Conservation (phyloP, 2,329 filamentous ascomycete species). For the Dactylonectria macrodidyma region DNA sequence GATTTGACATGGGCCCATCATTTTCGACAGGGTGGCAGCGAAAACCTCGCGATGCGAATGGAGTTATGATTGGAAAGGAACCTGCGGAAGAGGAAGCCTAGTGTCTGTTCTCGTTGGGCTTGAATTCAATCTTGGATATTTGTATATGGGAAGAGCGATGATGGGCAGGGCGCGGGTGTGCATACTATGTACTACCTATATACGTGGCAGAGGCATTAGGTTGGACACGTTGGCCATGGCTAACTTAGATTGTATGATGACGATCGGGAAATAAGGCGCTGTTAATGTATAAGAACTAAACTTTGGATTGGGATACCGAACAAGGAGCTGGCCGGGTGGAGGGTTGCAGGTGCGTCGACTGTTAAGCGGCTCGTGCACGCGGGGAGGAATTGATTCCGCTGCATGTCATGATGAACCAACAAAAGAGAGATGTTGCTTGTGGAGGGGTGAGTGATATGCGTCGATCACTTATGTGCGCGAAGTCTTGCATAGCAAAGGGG, state of each 20-base stretch:
- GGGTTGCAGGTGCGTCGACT: conserved; percentile 9
- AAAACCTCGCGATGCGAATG: conserved; percentile 70
- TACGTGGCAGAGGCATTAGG: conserved; percentile 8
- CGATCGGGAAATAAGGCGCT: conserved; percentile 15
- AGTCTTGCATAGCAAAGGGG: neutral
- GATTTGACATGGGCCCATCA: conserved; percentile 84
- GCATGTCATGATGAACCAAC: neutral
- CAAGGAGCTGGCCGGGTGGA: neutral
- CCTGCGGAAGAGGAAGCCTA: conserved; percentile 23
- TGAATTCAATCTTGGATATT: neutral
- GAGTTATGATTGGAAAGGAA: conserved; percentile 54
- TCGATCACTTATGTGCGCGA: neutral
- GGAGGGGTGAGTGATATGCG: neutral
- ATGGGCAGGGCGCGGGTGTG: neutral
- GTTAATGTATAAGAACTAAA: conserved; percentile 11
- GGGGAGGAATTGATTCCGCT: conserved; percentile 21
- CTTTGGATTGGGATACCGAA: neutral
- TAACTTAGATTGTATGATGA: conserved; percentile 25
- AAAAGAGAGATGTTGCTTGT: neutral
- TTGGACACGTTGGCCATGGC: conserved; percentile 2
- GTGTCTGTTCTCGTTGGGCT: neutral
- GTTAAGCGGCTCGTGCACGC: conserved; percentile 30
- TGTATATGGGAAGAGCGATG: neutral
- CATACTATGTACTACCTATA: neutral
- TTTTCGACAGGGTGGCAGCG: conserved; percentile 88